These are phyloP conservation scores for Nectriaceae sp. DNA, from an alignment of 2,329 filamentous ascomycete species.

Conservation along the genomic window DNA sequence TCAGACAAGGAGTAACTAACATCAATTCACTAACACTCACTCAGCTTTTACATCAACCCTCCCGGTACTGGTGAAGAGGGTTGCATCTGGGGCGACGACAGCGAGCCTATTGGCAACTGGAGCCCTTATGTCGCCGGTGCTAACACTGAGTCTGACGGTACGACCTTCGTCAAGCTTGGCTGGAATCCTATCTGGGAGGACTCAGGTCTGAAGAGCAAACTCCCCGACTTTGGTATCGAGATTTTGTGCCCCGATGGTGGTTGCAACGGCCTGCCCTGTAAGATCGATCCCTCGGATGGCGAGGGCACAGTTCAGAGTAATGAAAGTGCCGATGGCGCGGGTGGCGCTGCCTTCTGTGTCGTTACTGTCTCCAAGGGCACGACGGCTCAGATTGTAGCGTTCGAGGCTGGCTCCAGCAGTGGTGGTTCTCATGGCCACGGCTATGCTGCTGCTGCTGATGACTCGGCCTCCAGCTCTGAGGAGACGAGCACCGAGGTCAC, in stretches of 20 bases:
- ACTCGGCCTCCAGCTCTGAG: conserved; percentile 32
- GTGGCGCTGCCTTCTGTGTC: conserved; percentile 72
- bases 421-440: conserved; percentile 25
- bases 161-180: conserved; percentile 74
- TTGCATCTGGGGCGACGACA: conserved; percentile 70
- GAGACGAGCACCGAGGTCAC: neutral
- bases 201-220: conserved; percentile 53
- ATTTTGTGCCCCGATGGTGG: conserved; percentile 66
- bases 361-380: conserved; percentile 70
- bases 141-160: conserved; percentile 65
- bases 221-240: conserved; percentile 67
- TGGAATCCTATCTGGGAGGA: conserved; percentile 75
- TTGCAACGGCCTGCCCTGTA: conserved; percentile 76
- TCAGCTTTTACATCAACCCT: conserved; percentile 75
- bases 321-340: conserved; percentile 60
- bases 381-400: conserved; percentile 68
- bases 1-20: neutral
- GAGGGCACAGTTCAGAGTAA: conserved; percentile 62
- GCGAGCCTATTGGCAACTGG: conserved; percentile 73
- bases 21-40: conserved; percentile 33
- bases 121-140: conserved; percentile 74
- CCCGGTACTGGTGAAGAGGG: conserved; percentile 65
- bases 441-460: conserved; percentile 38
- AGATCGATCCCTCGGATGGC: conserved; percentile 62
- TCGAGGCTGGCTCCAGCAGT: conserved; percentile 41